Conservation (phyloP, 2,329 filamentous ascomycete genomes). For the Aureobasidium leucospermi region DNA sequence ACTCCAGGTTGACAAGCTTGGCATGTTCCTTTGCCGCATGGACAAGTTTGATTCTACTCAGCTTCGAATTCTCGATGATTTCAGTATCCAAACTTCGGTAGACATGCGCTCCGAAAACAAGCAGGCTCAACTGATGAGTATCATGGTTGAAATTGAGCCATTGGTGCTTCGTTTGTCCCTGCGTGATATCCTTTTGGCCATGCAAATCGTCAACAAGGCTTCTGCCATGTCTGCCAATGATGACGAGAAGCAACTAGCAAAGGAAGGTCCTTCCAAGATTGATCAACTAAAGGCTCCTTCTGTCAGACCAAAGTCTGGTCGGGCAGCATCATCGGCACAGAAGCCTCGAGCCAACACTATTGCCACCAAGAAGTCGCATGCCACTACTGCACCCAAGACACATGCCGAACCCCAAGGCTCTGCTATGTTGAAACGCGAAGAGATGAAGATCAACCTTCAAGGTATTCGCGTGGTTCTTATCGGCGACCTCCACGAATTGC, state of each 20-base stretch:
- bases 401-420: slow-evolving; percentile 32
- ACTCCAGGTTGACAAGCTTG: slow-evolving; percentile 85
- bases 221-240: slow-evolving; percentile 69
- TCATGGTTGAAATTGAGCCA: slow-evolving; percentile 83
- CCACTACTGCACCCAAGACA: slow-evolving; percentile 1
- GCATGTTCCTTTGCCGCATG: slow-evolving; percentile 99
- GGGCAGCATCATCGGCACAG: slow-evolving; percentile 35
- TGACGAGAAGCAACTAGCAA: slow-evolving; percentile 38
- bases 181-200: slow-evolving; percentile 85
- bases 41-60: slow-evolving; percentile 89
- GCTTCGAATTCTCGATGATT: slow-evolving; percentile 91
- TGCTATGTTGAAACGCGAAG: slow-evolving; percentile 60
- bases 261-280: slow-evolving; percentile 51
- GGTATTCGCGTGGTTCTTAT: slow-evolving; percentile 90
- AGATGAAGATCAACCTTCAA: slow-evolving; percentile 77
- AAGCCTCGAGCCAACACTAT: slow-evolving; percentile 36
- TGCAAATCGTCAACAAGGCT: slow-evolving; percentile 86
- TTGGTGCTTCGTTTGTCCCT: slow-evolving; percentile 84
- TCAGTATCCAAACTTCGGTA: slow-evolving; percentile 83
- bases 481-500: slow-evolving; percentile 90
- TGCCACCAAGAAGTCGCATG: slow-evolving; percentile 10
- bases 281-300: slow-evolving; percentile 42
- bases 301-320: slow-evolving; percentile 28
- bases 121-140: slow-evolving; percentile 60
- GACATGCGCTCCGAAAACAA: slow-evolving; percentile 60